phyloP scores from a whole-genome alignment of 2,329 filamentous ascomycete species.

The Colletotrichum tabaci region DNA sequence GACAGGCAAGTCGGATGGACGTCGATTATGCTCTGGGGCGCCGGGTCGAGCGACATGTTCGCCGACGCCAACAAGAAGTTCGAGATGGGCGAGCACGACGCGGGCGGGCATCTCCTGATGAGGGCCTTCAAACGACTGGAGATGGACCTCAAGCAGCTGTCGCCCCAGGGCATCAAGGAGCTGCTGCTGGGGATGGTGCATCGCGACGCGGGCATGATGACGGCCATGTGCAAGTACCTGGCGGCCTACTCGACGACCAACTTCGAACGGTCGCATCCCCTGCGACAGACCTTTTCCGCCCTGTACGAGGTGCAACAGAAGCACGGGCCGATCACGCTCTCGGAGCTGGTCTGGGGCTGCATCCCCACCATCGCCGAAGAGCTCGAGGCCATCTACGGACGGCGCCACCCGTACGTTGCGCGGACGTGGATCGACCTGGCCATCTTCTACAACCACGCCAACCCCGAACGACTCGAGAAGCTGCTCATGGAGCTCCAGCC shows the following conservation, averaged over 20 bases:
- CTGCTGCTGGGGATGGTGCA: slow-evolving; percentile 61
- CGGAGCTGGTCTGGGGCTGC: slow-evolving; percentile 59
- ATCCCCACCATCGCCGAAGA: slow-evolving; percentile 60
- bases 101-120: slow-evolving; percentile 58
- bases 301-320: slow-evolving; percentile 63
- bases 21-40: slow-evolving; percentile 60
- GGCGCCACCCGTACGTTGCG: slow-evolving; percentile 60
- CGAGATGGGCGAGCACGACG: slow-evolving; percentile 57
- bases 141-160: slow-evolving; percentile 58
- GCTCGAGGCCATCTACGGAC: slow-evolving; percentile 60
- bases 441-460: slow-evolving; percentile 56
- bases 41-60: slow-evolving; percentile 60
- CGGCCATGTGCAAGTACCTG: slow-evolving; percentile 62
- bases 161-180: slow-evolving; percentile 60
- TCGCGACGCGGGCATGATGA: slow-evolving; percentile 61
- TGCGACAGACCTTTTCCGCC: slow-evolving; percentile 59
- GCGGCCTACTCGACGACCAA: slow-evolving; percentile 61
- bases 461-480: slow-evolving; percentile 55
- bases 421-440: slow-evolving; percentile 60
- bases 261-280: slow-evolving; percentile 59
- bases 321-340: slow-evolving; percentile 59
- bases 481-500: slow-evolving; percentile 55
- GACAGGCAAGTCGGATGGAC: slow-evolving; percentile 58
- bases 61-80: slow-evolving; percentile 61
- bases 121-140: slow-evolving; percentile 61